Conservation (phyloP, 139 green algal genomes). For the Raphidocelis subcapitata region DNA sequence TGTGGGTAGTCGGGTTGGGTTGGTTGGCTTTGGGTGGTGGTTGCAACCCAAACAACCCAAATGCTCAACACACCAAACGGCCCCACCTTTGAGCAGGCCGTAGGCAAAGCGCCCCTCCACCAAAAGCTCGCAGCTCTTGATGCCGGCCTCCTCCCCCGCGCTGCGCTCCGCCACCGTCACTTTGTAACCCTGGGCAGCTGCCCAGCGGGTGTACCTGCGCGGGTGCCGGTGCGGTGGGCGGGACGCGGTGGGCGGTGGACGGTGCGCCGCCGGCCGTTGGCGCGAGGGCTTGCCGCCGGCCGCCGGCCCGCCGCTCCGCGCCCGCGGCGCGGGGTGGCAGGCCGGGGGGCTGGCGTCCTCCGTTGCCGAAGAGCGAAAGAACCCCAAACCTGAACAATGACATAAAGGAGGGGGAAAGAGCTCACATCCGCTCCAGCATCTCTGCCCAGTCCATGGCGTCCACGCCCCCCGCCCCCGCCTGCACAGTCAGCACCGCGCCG, state of each 20-base stretch:
- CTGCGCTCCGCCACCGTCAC: conserved; percentile 46
- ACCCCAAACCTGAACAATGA: conserved; percentile 2
- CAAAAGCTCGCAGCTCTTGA: conserved; percentile 88
- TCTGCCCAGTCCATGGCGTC: conserved; percentile 93
- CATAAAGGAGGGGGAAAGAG: neutral
- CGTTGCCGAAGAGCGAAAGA: neutral
- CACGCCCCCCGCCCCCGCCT: conserved; percentile 75
- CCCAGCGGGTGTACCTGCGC: conserved; percentile 62
- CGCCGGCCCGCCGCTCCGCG: too few relatives aligned
- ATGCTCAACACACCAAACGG: too few relatives aligned
- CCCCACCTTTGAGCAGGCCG: conserved; percentile 41
- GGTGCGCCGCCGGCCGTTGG: too few relatives aligned
- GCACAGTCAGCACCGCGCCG: conserved; percentile 46
- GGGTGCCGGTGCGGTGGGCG: too few relatives aligned
- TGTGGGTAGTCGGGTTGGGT: too few relatives aligned
- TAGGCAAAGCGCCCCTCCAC: conserved; percentile 66
- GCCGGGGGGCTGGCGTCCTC: too few relatives aligned
- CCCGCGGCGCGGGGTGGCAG: too few relatives aligned
- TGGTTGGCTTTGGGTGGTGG: too few relatives aligned
- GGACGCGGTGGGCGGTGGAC: too few relatives aligned
- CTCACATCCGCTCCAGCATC: conserved; percentile 92
- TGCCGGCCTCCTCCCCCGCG: conserved; percentile 81
- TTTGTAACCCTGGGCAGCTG: conserved; percentile 42
- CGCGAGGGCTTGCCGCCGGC: too few relatives aligned
- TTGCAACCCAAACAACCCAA: too few relatives aligned